Conservation (phyloP, 345 rosid genomes). For the Lumnitzera racemosa region DNA sequence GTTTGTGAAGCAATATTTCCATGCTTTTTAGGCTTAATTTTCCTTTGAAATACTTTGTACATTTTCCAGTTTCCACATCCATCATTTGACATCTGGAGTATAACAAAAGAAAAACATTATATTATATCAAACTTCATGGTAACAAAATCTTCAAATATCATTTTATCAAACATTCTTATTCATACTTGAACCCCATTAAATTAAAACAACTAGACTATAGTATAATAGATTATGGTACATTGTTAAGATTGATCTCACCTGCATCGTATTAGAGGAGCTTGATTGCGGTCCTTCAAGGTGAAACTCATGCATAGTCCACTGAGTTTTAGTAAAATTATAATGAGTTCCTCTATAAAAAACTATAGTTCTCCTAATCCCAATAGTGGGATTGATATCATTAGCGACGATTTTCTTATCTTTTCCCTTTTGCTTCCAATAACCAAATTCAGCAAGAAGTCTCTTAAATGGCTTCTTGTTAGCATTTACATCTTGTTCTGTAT, state of each 20-base stretch:
- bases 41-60: constrained; percentile 55
- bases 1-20: constrained; percentile 6
- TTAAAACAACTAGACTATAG: too few relatives aligned
- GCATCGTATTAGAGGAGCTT: constrained; percentile 10
- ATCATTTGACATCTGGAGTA: constrained; percentile 23
- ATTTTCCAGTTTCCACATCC: constrained; percentile 55
- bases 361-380: constrained; percentile 45
- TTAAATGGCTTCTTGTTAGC: constrained; percentile 19
- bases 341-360: constrained; percentile 33
- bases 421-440: constrained; percentile 65
- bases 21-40: constrained; percentile 21
- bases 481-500: constrained; percentile 11
- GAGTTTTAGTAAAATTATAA: constrained; percentile 19
- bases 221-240: too few relatives aligned
- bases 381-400: constrained; percentile 23
- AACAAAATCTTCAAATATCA: neutral
- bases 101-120: neutral
- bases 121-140: neutral
- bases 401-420: constrained; percentile 40
- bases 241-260: constrained; percentile 9
- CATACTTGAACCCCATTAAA: too few relatives aligned
- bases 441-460: constrained; percentile 30
- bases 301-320: constrained; percentile 70
- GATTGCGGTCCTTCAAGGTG: constrained; percentile 24
- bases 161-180: neutral